phyloP scores from a whole-genome alignment of 306 rosid species.

The Vigna angularis region DNA sequence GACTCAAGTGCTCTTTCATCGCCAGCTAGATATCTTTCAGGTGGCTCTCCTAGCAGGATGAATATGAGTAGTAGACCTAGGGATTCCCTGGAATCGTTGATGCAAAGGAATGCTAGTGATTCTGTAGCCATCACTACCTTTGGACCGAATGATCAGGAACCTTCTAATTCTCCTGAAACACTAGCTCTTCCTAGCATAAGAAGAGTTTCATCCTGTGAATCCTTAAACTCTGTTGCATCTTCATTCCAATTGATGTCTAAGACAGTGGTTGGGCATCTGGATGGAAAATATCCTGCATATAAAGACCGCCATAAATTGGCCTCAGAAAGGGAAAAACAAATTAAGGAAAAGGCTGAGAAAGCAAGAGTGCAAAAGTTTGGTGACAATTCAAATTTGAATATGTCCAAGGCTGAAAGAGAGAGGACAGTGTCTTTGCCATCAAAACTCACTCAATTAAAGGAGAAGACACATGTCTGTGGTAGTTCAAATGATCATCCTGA shows the following conservation, averaged over 20 bases:
- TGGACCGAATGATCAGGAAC: slow-evolving; percentile 66
- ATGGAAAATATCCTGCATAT: slow-evolving; percentile 84
- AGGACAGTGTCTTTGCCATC: slow-evolving; percentile 58
- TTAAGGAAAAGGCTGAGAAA: slow-evolving; percentile 75
- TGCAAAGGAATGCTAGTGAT: slow-evolving; percentile 74
- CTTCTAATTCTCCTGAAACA: slow-evolving; percentile 57
- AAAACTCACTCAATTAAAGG: slow-evolving; percentile 67
- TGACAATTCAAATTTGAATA: slow-evolving; percentile 54
- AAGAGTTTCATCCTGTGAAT: slow-evolving; percentile 59
- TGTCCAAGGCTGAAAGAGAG: slow-evolving; percentile 53
- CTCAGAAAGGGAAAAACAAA: slow-evolving; percentile 73
- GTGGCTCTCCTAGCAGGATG: slow-evolving; percentile 63
- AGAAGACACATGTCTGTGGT: slow-evolving; percentile 57
- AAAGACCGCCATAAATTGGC: slow-evolving; percentile 86
- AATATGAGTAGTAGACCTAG: slow-evolving; percentile 63
- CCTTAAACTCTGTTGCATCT: slow-evolving; percentile 70
- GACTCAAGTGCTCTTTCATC: slow-evolving; percentile 63
- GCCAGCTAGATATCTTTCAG: slow-evolving; percentile 60
- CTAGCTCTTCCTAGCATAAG: slow-evolving; percentile 56
- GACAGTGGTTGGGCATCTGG: slow-evolving; percentile 69
- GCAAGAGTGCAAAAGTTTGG: slow-evolving; percentile 77
- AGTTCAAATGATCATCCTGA: slow-evolving; percentile 57
- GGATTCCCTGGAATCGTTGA: slow-evolving; percentile 72
- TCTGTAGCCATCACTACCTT: slow-evolving; percentile 69
- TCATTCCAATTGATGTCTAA: slow-evolving; percentile 90